Evolutionary conservation across 1,284 basidiomycete genomes (phyloP).

Genomic region (Cryptococcus hybrid): DNA sequence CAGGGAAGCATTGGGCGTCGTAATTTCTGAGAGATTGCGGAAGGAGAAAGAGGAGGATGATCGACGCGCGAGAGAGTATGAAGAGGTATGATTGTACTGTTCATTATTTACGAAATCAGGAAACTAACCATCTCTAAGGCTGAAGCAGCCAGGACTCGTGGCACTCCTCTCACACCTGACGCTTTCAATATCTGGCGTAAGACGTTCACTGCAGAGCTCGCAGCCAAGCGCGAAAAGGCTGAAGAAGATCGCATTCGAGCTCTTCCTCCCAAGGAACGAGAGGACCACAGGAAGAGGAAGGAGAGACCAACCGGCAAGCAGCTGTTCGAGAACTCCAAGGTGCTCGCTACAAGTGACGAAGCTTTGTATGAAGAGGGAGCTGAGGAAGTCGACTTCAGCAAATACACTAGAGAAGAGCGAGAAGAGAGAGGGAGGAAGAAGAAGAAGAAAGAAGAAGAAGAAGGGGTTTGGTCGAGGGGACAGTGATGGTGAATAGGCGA

Average conservation of each 20-base stretch:
- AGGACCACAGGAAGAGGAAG: conserved; percentile 72
- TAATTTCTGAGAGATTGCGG: conserved; percentile 63
- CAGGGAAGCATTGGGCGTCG: conserved; percentile 68
- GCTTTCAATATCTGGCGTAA: conserved; percentile 79
- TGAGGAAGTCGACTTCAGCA: conserved; percentile 78
- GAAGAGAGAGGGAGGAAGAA: conserved; percentile 63
- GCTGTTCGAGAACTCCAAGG: conserved; percentile 77
- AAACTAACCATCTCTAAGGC: conserved; percentile 56
- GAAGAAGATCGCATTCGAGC: conserved; percentile 80
- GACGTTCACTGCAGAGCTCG: conserved; percentile 70
- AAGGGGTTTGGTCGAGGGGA: conserved; percentile 27
- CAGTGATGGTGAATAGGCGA: conserved; percentile 27
- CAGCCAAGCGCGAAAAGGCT: conserved; percentile 60
- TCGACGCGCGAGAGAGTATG: conserved; percentile 66
- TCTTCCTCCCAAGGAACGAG: conserved; percentile 77
- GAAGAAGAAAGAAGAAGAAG: conserved; percentile 38
- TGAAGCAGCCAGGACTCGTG: conserved; percentile 81
- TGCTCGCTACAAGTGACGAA: conserved; percentile 68
- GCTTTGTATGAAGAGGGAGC: conserved; percentile 72
- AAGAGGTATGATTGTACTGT: conserved; percentile 63
- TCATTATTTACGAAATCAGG: neutral
- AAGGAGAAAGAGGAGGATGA: conserved; percentile 62
- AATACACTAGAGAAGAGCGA: conserved; percentile 70
- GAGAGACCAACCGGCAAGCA: conserved; percentile 77
- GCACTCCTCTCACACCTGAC: conserved; percentile 81